Evolutionary conservation across 768 basidiomycete species (phyloP).

Genomic region (Russula abietina): DNA sequence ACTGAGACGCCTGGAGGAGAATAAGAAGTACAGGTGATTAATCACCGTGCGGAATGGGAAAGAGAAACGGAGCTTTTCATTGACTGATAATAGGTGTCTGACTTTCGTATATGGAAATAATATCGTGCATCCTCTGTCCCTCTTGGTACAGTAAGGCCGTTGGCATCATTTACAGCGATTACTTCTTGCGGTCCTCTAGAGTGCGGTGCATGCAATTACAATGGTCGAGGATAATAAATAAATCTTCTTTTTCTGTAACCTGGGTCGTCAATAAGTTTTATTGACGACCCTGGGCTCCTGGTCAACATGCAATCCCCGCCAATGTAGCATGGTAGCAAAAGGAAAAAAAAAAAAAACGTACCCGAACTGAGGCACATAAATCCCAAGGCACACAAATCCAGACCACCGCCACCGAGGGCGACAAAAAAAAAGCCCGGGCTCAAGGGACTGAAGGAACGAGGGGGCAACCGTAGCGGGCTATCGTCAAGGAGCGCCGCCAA

Average conservation of each 20-base stretch:
- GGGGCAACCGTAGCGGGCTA: background rate
- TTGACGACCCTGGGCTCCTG: background rate
- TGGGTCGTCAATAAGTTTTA: background rate
- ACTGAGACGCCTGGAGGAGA: background rate
- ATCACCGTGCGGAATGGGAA: background rate
- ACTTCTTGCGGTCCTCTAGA: background rate
- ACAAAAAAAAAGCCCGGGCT: background rate
- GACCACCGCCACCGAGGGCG: background rate
- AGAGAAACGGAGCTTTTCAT: background rate
- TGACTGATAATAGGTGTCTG: background rate
- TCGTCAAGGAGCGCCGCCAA: background rate
- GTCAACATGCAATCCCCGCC: background rate
- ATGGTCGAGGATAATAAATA: background rate
- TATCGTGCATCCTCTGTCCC: background rate
- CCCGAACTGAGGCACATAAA: background rate
- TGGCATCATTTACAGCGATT: background rate
- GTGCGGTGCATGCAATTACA: background rate
- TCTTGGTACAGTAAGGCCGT: background rate
- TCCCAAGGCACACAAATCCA: background rate
- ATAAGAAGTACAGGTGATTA: background rate
- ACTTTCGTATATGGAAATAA: background rate
- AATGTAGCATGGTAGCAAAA: background rate
- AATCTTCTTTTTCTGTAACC: background rate
- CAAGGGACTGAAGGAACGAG: background rate
- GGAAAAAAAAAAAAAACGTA: background rate